Percentiles rank a stretch among this genome's conserved stretches.
Conservation (phyloP, 345 rosid genomes). For the Aurinia saxatilis region DNA sequence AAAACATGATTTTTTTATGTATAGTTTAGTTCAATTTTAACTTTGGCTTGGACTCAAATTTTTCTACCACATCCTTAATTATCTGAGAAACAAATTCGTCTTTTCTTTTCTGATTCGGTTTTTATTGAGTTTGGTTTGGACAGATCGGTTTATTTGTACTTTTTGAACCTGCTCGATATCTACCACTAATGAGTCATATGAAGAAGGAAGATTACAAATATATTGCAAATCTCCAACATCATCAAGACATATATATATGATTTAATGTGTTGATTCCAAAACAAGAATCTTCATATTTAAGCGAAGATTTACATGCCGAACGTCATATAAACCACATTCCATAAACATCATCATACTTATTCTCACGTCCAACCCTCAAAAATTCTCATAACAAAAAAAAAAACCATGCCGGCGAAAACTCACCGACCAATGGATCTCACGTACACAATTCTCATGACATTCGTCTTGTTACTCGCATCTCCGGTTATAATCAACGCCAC, state of each 20-base stretch:
- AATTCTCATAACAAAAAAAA: not conserved
- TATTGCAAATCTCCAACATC: not conserved
- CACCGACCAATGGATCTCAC: not conserved
- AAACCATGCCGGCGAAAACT: conserved; percentile 5
- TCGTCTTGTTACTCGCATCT: conserved; percentile 1
- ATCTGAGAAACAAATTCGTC: too few species aligned
- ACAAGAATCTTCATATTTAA: not conserved
- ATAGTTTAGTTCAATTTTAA: too few species aligned
- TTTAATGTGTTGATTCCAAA: not conserved
- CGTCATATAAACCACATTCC: not conserved
- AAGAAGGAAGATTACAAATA: not conserved
- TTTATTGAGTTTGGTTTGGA: too few species aligned
- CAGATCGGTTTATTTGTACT: too few species aligned
- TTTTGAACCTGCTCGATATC: too few species aligned
- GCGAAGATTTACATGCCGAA: not conserved
- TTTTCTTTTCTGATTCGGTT: too few species aligned
- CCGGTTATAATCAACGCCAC: not conserved
- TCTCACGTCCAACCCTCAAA: too few species aligned
- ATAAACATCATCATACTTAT: not conserved
- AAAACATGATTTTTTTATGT: too few species aligned
- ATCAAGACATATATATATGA: not conserved
- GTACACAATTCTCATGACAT: not conserved
- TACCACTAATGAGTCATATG: too few species aligned
- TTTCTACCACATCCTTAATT: too few species aligned
- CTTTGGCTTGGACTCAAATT: too few species aligned